Evolutionary conservation across 495 filamentous ascomycete genomes (phyloP).

Genomic region (Zalerion maritima): DNA sequence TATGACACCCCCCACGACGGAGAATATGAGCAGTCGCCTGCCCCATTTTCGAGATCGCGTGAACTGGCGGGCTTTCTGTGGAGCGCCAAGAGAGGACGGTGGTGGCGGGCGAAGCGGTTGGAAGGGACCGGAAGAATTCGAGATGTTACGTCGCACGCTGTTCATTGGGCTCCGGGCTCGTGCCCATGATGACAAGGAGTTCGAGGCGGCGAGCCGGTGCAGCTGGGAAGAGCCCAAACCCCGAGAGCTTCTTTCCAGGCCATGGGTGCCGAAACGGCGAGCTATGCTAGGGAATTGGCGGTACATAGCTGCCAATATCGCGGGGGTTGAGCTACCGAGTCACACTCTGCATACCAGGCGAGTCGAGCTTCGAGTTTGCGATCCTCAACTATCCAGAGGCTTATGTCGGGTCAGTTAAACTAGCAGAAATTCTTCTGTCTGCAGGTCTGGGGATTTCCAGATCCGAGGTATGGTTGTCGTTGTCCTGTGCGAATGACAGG

Average conservation of each 20-base stretch:
- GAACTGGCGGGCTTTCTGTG: constrained; percentile 50
- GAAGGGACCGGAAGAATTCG: constrained; percentile 27
- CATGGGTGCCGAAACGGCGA: constrained; percentile 1
- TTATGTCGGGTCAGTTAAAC: too few species aligned
- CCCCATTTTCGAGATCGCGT: constrained; percentile 56
- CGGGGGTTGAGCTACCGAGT: too few species aligned
- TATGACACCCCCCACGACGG: constrained; percentile 38
- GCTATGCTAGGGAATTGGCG: constrained; percentile 2
- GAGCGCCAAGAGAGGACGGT: constrained; percentile 63
- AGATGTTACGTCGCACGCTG: constrained; percentile 7
- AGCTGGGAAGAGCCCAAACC: neutral
- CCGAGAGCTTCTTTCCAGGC: too few species aligned
- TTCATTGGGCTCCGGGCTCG: constrained; percentile 4
- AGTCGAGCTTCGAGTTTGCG: too few species aligned
- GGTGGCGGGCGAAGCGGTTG: constrained; percentile 68
- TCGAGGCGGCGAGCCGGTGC: neutral
- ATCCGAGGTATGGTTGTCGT: too few species aligned
- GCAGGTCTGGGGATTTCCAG: too few species aligned
- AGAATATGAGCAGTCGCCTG: constrained; percentile 53
- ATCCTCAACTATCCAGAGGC: too few species aligned
- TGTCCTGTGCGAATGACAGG: too few species aligned
- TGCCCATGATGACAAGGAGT: constrained; percentile 6
- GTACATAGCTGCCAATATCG: constrained; percentile 5
- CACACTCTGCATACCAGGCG: too few species aligned
- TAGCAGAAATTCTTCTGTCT: too few species aligned